phyloP scores from a whole-genome alignment of 495 filamentous ascomycete species.

The Chlorociboria aeruginascens region DNA sequence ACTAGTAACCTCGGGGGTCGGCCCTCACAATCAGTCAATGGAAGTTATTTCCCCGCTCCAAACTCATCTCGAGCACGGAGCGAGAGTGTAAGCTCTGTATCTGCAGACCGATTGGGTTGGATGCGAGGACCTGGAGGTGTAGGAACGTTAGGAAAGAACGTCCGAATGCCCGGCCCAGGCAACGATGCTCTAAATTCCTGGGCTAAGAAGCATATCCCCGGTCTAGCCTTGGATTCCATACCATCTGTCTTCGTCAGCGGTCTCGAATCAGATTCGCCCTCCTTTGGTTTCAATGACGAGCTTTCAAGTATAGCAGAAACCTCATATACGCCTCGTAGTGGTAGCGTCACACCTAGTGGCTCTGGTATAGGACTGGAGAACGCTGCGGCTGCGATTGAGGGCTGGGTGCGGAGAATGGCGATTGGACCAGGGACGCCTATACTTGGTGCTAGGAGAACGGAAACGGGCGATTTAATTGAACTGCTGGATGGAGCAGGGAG shows the following conservation, averaged over 20 bases:
- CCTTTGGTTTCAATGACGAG: slow-evolving; percentile 33
- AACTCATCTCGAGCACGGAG: slow-evolving; percentile 14
- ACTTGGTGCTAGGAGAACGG: slow-evolving; percentile 24
- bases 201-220: slow-evolving; percentile 64
- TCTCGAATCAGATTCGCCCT: slow-evolving; percentile 28
- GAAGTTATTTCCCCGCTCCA: slow-evolving; percentile 19
- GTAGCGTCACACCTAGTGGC: slow-evolving; percentile 17
- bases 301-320: slow-evolving; percentile 36
- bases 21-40: slow-evolving; percentile 11
- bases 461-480: slow-evolving; percentile 71
- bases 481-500: slow-evolving; percentile 50
- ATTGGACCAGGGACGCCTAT: slow-evolving; percentile 39
- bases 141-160: slow-evolving; percentile 58
- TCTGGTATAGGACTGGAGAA: slow-evolving; percentile 48
- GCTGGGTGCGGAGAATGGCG: slow-evolving; percentile 76
- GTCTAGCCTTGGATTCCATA: slow-evolving; percentile 45
- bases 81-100: slow-evolving; percentile 14
- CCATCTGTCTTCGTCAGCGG: slow-evolving; percentile 42
- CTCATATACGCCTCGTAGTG: slow-evolving; percentile 28
- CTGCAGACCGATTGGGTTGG: slow-evolving; percentile 28
- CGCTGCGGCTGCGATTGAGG: slow-evolving; percentile 73
- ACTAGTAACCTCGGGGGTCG: slow-evolving; percentile 9
- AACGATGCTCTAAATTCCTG: slow-evolving; percentile 70
- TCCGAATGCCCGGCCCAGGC: slow-evolving; percentile 64
- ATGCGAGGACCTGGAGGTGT: slow-evolving; percentile 76